Evolutionary conservation across 164 flowering plant species (phyloP), one percentile per base, ranked within the genome.

Genomic region (Annona cherimola): DNA sequence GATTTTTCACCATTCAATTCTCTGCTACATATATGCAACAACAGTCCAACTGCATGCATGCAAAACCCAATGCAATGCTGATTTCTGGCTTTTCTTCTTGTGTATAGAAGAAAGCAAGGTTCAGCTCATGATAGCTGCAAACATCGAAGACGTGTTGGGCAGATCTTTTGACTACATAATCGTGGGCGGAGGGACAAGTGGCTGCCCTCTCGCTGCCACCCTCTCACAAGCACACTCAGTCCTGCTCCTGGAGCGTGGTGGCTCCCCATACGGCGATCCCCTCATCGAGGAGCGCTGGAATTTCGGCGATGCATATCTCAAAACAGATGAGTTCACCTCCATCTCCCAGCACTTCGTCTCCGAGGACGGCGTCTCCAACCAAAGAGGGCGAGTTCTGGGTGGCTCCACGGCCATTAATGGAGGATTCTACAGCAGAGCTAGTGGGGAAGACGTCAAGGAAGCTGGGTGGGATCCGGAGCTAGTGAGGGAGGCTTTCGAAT

Each of bases 161-260:
- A 80, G 70, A 70, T 82, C 82, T 1, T 84, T 78, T 63, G 94
- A 89, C 71, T 92, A 90, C 87, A 88, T 92, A 50, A 68, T 90
- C 62, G 57, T 90, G 26, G 98, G 98, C 0, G 98, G 96, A 20
- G 98, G 98, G 45, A 89, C 98, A 3, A 74, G 89, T 1, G 97
- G 96, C 26, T 92, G 96, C 46, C 84, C 94, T 0, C 43, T 92
- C 16, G 93, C 94, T 0, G 93, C 98, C 2, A 90, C 98, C 0
- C 94, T 92, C 4, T 90, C 98, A 0, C 76, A 76, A 44, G 73
- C 70, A n/a, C 80, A 78, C 40, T 82, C 45, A 8, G 94, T 92
- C 1, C 45, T 90, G 16, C 41, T 92, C 35, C 77, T 92, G 0
- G 98, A 93, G 64, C 75, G 96, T 45, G 98, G 98, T 9, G 94